Evolutionary conservation across 805 yeast species (phyloP).

Genomic region (Saccharomyces eubayanus): DNA sequence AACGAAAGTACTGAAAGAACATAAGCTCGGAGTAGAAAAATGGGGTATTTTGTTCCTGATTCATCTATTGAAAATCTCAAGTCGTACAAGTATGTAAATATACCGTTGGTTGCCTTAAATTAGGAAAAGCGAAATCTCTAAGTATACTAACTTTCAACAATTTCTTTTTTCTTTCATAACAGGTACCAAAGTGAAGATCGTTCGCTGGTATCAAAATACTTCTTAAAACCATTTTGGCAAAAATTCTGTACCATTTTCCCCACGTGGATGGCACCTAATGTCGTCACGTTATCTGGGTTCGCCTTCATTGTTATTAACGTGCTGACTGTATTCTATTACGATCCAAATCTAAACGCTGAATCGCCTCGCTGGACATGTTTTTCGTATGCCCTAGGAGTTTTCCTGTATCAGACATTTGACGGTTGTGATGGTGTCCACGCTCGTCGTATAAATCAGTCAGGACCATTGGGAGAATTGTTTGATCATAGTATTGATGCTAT

Average conservation of each 20-base stretch:
- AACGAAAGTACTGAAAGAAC: background rate
- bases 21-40: conserved; percentile 16
- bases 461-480: conserved; percentile 89
- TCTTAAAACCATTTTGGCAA: conserved; percentile 78
- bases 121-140: background rate
- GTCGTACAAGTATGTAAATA: conserved; percentile 38
- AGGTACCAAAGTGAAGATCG: conserved; percentile 73
- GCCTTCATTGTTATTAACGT: conserved; percentile 60
- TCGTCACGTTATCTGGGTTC: conserved; percentile 78
- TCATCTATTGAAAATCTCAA: conserved; percentile 44
- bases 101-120: background rate
- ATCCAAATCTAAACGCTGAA: conserved; percentile 52
- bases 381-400: conserved; percentile 71
- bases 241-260: conserved; percentile 70
- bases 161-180: background rate
- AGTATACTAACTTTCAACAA: background rate
- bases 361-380: conserved; percentile 73
- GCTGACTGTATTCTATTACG: conserved; percentile 56
- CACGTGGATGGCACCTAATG: conserved; percentile 82
- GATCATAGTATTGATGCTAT: conserved; percentile 77
- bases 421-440: conserved; percentile 97
- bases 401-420: conserved; percentile 89
- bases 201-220: conserved; percentile 63
- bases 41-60: conserved; percentile 62
- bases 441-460: conserved; percentile 87